These are phyloP conservation scores for Volvox carteri DNA, from an alignment of 163 green algal genomes.

Conservation along the genomic window DNA sequence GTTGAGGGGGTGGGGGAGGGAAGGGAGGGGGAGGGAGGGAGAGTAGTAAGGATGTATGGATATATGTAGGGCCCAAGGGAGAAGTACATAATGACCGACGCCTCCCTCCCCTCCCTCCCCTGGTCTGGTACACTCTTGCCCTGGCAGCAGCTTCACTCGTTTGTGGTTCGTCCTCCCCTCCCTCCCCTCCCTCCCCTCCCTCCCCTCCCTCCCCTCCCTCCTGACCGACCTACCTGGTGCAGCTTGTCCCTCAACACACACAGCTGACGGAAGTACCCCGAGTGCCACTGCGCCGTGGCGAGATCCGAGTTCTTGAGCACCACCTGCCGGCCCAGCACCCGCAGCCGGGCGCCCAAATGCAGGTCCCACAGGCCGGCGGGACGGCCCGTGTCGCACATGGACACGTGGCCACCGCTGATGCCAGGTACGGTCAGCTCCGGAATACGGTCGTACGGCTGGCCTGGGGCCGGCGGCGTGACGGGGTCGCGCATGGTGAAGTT, in stretches of 20 bases:
- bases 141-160: too few species aligned
- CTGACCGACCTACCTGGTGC: conserved; percentile 8
- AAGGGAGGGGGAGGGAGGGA: not conserved
- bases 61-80: too few species aligned
- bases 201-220: not conserved
- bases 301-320: conserved; percentile 47
- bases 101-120: not conserved
- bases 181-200: not conserved
- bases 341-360: conserved; percentile 37
- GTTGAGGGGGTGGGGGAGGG: not conserved
- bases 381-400: conserved; percentile 7
- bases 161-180: too few species aligned
- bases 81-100: too few species aligned
- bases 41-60: too few species aligned
- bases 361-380: conserved; percentile 48
- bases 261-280: conserved; percentile 20
- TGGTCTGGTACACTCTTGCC: too few species aligned
- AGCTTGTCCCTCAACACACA: conserved; percentile 13
- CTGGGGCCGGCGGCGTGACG: conserved; percentile 2
- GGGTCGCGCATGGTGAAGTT: conserved; percentile 31
- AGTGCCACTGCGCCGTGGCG: conserved; percentile 40
- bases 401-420: conserved; percentile 17
- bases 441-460: conserved; percentile 6
- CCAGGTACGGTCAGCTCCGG: not conserved
- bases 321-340: conserved; percentile 24